Conservation (phyloP, 176 grass and related monocot genomes). For the Aechmea fasciata region DNA sequence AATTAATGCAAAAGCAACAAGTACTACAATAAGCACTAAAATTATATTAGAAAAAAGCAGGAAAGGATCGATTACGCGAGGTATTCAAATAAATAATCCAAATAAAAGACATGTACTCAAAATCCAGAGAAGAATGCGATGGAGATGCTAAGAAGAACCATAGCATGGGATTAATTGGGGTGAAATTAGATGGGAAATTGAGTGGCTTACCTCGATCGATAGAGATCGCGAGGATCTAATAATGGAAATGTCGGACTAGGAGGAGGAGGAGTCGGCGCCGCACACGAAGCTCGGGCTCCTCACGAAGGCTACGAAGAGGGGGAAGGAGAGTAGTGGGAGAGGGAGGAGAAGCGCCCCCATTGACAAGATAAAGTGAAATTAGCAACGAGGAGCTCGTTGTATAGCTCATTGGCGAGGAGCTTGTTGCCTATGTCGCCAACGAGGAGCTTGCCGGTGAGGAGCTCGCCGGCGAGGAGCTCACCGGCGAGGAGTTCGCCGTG, state of each 20-base stretch:
- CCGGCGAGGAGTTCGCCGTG: too few species aligned
- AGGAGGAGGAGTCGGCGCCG: slow-evolving; percentile 17
- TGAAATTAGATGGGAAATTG: not conserved
- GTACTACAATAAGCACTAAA: not conserved
- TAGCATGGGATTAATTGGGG: not conserved
- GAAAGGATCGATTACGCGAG: not conserved
- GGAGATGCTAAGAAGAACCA: not conserved
- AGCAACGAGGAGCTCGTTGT: too few species aligned
- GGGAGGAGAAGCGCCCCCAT: slow-evolving; percentile 3
- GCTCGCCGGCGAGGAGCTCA: too few species aligned
- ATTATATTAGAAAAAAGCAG: not conserved
- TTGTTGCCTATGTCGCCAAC: too few species aligned
- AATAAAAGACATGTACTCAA: not conserved
- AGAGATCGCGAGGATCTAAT: slow-evolving; percentile 53
- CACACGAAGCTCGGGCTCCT: not conserved
- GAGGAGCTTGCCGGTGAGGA: too few species aligned
- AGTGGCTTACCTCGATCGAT: slow-evolving; percentile 61
- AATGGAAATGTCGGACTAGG: not conserved
- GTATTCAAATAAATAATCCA: not conserved
- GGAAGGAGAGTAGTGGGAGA: slow-evolving; percentile 9
- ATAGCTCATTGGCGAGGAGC: too few species aligned
- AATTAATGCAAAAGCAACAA: too few species aligned
- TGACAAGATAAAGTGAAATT: too few species aligned
- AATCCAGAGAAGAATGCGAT: not conserved
- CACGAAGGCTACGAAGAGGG: not conserved